A percentile compares a stretch with the other conserved stretches of the same genome.
These are phyloP conservation scores for Globisporangium parvum DNA, from an alignment of 352 stramenopile species.

Conservation along the genomic window DNA sequence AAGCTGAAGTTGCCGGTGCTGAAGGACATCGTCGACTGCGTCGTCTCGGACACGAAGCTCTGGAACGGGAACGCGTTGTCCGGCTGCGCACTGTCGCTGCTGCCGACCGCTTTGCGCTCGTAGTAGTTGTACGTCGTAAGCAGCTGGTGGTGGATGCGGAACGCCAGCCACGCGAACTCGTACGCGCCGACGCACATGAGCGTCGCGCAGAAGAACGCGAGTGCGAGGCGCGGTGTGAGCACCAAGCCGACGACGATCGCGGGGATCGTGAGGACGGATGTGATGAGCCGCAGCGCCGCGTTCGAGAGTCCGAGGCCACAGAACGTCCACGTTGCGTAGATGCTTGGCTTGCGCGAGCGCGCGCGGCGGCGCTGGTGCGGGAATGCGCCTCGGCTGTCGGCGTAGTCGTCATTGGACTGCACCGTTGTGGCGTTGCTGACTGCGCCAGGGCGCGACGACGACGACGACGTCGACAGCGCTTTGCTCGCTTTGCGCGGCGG, in stretches of 20 bases:
- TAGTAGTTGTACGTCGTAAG: conserved; percentile 39
- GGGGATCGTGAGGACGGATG: conserved; percentile 20
- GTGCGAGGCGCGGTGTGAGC: conserved; percentile 25
- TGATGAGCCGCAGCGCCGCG: conserved; percentile 26
- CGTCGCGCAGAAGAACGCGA: conserved; percentile 19
- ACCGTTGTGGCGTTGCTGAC: conserved; percentile 18
- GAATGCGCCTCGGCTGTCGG: conserved; percentile 13
- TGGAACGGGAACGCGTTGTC: conserved; percentile 21
- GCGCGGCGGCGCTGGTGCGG: conserved; percentile 17
- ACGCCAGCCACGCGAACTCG: conserved; percentile 51
- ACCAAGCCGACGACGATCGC: conserved; percentile 26
- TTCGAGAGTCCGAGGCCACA: conserved; percentile 33
- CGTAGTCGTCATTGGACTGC: conserved; percentile 17
- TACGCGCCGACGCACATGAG: conserved; percentile 37
- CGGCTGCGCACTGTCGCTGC: conserved; percentile 7
- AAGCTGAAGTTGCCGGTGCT: conserved; percentile 12
- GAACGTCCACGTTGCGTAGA: conserved; percentile 33
- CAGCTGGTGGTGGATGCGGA: conserved; percentile 40
- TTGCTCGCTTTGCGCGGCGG: conserved; percentile 12
- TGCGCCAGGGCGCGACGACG: conserved; percentile 18
- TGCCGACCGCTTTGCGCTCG: conserved; percentile 14
- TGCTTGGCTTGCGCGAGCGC: conserved; percentile 32
- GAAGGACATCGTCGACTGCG: conserved; percentile 25
- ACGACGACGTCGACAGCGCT: not conserved
- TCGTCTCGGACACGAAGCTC: conserved; percentile 25